Base-by-base conservation (phyloP, 768 basidiomycete genomes). In the Gautieria morchelliformis region DNA sequence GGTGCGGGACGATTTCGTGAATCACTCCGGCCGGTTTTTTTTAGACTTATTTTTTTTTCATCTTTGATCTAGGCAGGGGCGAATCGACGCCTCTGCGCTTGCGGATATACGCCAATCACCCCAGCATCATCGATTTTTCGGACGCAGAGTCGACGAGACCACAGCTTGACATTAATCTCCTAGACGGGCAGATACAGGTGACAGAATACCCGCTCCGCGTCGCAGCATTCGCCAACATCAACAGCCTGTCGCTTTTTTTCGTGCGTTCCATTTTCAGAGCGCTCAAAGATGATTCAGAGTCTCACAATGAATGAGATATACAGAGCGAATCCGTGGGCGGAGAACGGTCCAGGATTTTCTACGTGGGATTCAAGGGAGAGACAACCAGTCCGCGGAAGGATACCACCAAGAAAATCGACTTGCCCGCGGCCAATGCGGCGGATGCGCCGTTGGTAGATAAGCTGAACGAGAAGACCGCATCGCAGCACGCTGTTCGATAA, bases 331-430 rank as follows among this genome's bases (percentile, higher is more conserved):
- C 88, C 2, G 75, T 74, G 4, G 87, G 86, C 5, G 84, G 77
- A 27, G 84, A 88, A 7, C 61, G 70, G 17, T 80, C 85, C 3
- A 72, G 85, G 24, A 69, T 93, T 39, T 93, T 86, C 65, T 93
- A 84, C 64, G 64, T 93, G 44, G 90, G 90, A 19, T 93, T 93
- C 75, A 87, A 83, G 67, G 91, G 90, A 42, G 86, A 89, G 61
- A 73, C 75, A 48, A 73, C 75, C 53, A 73, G 75, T 17, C 67
- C 69, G 17, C 75, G 76, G 61, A 82, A 78, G 60, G 84, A 87
- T 53, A 77, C 71, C n/a, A 76, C 76, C 37, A 78, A 77, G 48
- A 82, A 79, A 66, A 74, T 86, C 50, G 85, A 83, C 64, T 79
- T 94, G 15, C 87, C 85, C 0, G 87, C 91, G n/a, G 84, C 84